A percentile compares a stretch with the other conserved stretches of the same genome.
Evolutionary conservation across 208 protist species (phyloP).

Genomic region (Leishmania gerbilli): DNA sequence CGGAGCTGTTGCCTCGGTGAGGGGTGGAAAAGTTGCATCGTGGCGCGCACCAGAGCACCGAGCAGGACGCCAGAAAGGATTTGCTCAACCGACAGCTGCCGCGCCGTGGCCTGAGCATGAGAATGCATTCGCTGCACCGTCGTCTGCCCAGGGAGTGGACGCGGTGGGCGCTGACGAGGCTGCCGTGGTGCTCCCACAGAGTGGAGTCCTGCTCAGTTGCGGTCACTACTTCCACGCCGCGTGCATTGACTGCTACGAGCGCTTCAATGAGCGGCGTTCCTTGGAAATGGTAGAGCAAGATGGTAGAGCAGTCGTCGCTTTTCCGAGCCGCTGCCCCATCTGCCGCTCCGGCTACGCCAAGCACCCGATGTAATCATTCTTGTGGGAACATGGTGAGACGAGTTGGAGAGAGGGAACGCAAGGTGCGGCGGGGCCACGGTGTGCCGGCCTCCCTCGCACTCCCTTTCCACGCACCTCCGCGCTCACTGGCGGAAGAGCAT

Average conservation of each 20-base stretch:
- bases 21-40: background rate
- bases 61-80: background rate
- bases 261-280: constrained; percentile 54
- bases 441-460: background rate
- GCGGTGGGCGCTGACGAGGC: background rate
- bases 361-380: constrained; percentile 46
- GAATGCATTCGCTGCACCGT: background rate
- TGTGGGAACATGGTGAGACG: background rate
- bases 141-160: background rate
- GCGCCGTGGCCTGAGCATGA: background rate
- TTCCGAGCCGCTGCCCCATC: constrained; percentile 64
- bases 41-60: background rate
- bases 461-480: too few species aligned
- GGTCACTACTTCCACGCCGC: constrained; percentile 79
- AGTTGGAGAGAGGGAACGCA: too few species aligned
- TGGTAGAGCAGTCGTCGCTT: background rate
- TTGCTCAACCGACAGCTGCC: background rate
- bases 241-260: constrained; percentile 80
- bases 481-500: background rate
- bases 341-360: constrained; percentile 83
- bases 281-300: constrained; percentile 15
- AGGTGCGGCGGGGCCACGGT: background rate
- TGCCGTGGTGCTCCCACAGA: background rate
- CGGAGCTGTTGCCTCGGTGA: background rate
- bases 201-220: constrained; percentile 83